phyloP scores from a whole-genome alignment of 768 basidiomycete genomes.

The Piloderma croceum region DNA sequence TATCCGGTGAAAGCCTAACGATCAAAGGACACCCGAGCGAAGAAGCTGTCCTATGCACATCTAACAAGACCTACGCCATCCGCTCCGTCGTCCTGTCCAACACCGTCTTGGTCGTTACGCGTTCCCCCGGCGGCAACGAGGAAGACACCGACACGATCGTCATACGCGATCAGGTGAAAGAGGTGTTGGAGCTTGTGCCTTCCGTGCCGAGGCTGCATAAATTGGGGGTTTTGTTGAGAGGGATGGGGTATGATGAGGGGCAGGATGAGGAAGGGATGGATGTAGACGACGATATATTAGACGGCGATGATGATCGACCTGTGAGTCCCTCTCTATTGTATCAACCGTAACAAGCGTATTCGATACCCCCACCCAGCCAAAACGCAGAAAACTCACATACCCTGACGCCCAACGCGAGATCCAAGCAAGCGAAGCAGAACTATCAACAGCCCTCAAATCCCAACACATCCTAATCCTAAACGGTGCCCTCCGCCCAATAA shows the following conservation, averaged over 20 bases:
- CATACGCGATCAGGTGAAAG: conserved; percentile 75
- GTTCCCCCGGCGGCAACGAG: conserved; percentile 27
- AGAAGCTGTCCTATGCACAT: conserved; percentile 87
- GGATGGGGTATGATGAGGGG: conserved; percentile 66
- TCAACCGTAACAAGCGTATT: no score
- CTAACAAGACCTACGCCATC: conserved; percentile 71
- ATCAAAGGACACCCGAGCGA: conserved; percentile 81
- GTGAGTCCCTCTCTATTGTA: no score
- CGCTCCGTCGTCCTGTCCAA: conserved; percentile 89
- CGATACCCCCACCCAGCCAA: no score
- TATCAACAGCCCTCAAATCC: conserved; percentile 58
- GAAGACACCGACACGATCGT: conserved; percentile 42
- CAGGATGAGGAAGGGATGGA: conserved; percentile 38
- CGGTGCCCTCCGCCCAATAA: conserved; percentile 72
- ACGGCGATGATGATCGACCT: conserved; percentile 16
- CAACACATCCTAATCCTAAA: conserved; percentile 68
- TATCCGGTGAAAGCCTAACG: conserved; percentile 42
- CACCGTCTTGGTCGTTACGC: conserved; percentile 69
- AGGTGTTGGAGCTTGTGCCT: conserved; percentile 78
- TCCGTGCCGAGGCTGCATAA: conserved; percentile 73
- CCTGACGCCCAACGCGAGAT: conserved; percentile 57
- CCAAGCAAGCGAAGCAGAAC: conserved; percentile 79
- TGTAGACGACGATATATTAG: conserved; percentile 19
- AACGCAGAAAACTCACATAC: conserved; percentile 46
- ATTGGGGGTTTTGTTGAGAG: conserved; percentile 54